phyloP scores from a whole-genome alignment of 2,329 filamentous ascomycete species.

The Lizonia empirigonia region DNA sequence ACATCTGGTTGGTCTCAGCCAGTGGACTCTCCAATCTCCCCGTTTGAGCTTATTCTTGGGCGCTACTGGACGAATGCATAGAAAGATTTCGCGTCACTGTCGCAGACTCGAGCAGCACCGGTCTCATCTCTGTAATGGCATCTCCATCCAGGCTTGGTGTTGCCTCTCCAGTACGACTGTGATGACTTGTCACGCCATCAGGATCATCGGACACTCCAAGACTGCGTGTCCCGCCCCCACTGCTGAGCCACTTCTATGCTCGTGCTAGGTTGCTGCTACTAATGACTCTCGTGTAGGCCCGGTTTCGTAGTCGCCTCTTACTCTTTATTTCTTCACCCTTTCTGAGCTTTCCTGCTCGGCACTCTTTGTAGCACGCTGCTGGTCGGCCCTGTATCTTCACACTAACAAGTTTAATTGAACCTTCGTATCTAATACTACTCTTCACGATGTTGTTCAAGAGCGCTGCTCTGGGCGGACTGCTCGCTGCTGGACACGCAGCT shows the following conservation, averaged over 20 bases:
- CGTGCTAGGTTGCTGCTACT: slow-evolving; percentile 27
- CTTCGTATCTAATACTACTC: slow-evolving; percentile 37
- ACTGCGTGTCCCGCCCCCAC: slow-evolving; percentile 23
- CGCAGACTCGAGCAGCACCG: slow-evolving; percentile 39
- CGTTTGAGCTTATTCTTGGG: slow-evolving; percentile 29
- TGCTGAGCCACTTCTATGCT: slow-evolving; percentile 28
- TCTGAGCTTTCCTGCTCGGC: slow-evolving; percentile 31
- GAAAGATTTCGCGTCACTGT: slow-evolving; percentile 33
- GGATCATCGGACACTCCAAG: slow-evolving; percentile 25
- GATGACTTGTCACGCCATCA: slow-evolving; percentile 40
- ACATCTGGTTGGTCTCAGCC: slow-evolving; percentile 34
- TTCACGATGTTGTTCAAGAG: slow-evolving; percentile 41
- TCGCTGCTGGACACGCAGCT: slow-evolving; percentile 41
- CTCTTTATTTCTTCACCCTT: slow-evolving; percentile 36
- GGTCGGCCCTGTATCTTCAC: slow-evolving; percentile 40
- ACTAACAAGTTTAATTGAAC: slow-evolving; percentile 44
- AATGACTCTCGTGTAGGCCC: slow-evolving; percentile 38
- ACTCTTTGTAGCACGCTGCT: slow-evolving; percentile 44
- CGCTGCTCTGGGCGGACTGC: slow-evolving; percentile 38
- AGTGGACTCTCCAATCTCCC: slow-evolving; percentile 23
- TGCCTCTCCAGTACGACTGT: slow-evolving; percentile 36
- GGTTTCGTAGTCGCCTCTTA: slow-evolving; percentile 36
- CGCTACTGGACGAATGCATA: slow-evolving; percentile 36
- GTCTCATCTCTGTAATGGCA: slow-evolving; percentile 43
- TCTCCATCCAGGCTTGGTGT: slow-evolving; percentile 33